These are phyloP conservation scores for Metarhizium sp. DNA, from an alignment of 2,329 filamentous ascomycete genomes.

Conservation along the genomic window DNA sequence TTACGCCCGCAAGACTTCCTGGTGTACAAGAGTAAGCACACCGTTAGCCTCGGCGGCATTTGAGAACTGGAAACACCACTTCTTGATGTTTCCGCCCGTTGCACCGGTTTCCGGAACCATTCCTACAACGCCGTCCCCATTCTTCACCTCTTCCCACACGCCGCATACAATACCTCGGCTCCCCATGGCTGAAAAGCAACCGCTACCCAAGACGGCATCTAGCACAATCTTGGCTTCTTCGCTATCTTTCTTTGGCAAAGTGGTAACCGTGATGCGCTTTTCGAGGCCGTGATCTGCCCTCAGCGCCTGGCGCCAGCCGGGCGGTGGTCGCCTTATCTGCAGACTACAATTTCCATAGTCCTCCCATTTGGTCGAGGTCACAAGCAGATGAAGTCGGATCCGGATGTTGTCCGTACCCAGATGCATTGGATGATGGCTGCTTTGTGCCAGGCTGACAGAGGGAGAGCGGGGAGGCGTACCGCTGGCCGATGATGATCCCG, in stretches of 20 bases:
- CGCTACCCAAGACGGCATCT: slow-evolving; percentile 77
- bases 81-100: slow-evolving; percentile 46
- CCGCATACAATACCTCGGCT: slow-evolving; percentile 81
- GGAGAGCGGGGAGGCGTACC: slow-evolving; percentile 44
- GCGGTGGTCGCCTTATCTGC: slow-evolving; percentile 70
- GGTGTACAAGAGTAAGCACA: slow-evolving; percentile 47
- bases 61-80: slow-evolving; percentile 55
- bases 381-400: slow-evolving; percentile 75
- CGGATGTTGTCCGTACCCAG: slow-evolving; percentile 64
- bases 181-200: slow-evolving; percentile 75
- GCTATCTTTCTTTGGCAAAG: slow-evolving; percentile 53
- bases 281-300: slow-evolving; percentile 58
- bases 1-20: slow-evolving; percentile 39
- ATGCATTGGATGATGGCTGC: slow-evolving; percentile 46
- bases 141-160: slow-evolving; percentile 71
- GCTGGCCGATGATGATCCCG: slow-evolving; percentile 42
- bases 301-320: slow-evolving; percentile 48
- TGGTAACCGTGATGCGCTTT: slow-evolving; percentile 75
- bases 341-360: slow-evolving; percentile 80
- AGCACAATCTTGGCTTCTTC: slow-evolving; percentile 56
- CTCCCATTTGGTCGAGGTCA: slow-evolving; percentile 72
- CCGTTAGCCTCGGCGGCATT: slow-evolving; percentile 43
- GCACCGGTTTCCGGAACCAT: slow-evolving; percentile 41
- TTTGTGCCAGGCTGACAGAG: slow-evolving; percentile 45
- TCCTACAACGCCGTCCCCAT: slow-evolving; percentile 48